Evolutionary conservation across 2,329 filamentous ascomycete genomes (phyloP), one percentile per base, ranked within the genome.

Genomic region (Cladosporium phlei): DNA sequence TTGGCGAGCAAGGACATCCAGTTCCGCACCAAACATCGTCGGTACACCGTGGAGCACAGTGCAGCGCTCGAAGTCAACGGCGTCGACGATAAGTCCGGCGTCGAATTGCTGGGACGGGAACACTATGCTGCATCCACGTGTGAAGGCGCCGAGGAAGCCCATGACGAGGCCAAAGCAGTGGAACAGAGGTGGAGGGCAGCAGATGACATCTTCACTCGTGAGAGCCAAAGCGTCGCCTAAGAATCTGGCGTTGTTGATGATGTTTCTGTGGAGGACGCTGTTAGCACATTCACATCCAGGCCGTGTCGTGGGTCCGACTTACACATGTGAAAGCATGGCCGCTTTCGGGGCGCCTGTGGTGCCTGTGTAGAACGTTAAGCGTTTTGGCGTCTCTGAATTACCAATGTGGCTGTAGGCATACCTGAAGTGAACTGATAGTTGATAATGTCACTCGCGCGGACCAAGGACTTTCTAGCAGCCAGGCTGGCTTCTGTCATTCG

Each of bases 161-260:
- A 89, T 77, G 1, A 90, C 85, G 5, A 91, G 77, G 1, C 86
- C 86, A 60, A 91, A 91, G 70, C 86, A 91, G 70, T 93, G 87
- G 72, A 93, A 93, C 3, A 93, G 74, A 0, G 87, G 87, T 0
- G 87, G 86, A 3, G 86, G 86, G 62, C 87, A 93, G 71, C 86
- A 91, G 9, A 93, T 73, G 6, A 83, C 71, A 60, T 90, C 85
- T 33, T 73, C 69, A 2, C 77, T 67, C 0, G 78, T 80, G 10
- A 91, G 73, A 4, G 77, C 73, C 82, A 89, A 85, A 32, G 85
- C 77, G 64, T 88, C 83, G 45, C 85, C 86, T 16, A 59, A 58
- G 46, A 59, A 58, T 14, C 54, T 50, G 9, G 54, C 48, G 37
- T 58, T 58, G 46, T 59, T 59, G 25, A 59, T 50, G 25, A 60